Evolutionary conservation across 225 moss, liverwort and hornwort species (phyloP).

Genomic region (Asterella californica): DNA sequence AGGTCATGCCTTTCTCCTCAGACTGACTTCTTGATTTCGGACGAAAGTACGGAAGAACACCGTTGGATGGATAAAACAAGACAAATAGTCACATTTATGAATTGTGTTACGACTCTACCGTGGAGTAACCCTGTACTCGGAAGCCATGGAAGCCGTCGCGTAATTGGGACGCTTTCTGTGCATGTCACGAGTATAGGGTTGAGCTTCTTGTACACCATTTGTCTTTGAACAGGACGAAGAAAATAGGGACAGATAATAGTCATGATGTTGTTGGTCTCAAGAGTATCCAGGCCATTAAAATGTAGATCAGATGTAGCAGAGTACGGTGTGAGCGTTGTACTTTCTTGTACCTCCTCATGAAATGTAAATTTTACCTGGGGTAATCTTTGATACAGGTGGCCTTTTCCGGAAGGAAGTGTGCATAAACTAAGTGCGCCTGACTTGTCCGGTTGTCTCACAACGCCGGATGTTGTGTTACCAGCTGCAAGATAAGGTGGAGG

Average conservation of each 20-base stretch:
- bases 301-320: not conserved
- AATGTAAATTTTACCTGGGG: slow-evolving; percentile 8
- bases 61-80: slow-evolving; percentile 1
- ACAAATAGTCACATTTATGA: not conserved
- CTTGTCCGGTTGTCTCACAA: no score
- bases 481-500: no score
- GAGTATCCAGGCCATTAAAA: not conserved
- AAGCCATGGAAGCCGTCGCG: not conserved
- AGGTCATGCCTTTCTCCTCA: not conserved
- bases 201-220: slow-evolving; percentile 4
- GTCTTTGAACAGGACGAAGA: not conserved
- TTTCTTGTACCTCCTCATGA: slow-evolving; percentile 5
- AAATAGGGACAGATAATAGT: not conserved
- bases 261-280: not conserved
- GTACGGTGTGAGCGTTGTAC: not conserved
- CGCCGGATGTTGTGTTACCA: no score
- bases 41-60: not conserved
- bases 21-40: not conserved
- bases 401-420: not conserved
- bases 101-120: not conserved
- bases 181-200: not conserved
- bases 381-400: no score
- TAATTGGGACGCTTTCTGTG: not conserved
- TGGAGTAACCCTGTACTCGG: not conserved
- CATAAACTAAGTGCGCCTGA: no score